These are phyloP conservation scores for Penicillium coprophilum DNA, from an alignment of 495 filamentous ascomycete species.

Conservation along the genomic window DNA sequence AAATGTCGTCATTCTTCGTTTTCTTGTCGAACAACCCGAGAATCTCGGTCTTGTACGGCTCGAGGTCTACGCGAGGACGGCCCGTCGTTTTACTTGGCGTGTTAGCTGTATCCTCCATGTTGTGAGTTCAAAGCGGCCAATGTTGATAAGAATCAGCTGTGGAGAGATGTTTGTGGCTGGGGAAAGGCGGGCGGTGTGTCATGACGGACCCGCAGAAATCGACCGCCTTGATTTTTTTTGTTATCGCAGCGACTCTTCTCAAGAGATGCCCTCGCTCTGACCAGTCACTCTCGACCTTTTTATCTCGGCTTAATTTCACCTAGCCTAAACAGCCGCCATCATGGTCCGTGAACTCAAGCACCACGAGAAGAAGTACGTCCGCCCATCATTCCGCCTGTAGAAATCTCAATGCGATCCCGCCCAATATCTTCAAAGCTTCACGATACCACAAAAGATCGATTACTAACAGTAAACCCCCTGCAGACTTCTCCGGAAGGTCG, in stretches of 20 bases:
- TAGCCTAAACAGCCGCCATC: conserved; percentile 25
- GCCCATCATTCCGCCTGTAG: background rate
- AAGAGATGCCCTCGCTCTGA: conserved; percentile 2
- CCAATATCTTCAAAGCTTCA: background rate
- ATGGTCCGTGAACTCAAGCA: conserved; percentile 94
- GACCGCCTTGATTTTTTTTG: conserved; percentile 31
- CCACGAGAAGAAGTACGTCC: conserved; percentile 71
- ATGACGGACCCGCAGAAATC: conserved; percentile 13
- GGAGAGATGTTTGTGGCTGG: background rate
- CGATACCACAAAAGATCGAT: background rate
- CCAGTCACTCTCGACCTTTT: background rate
- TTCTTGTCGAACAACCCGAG: conserved; percentile 8
- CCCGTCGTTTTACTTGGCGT: background rate
- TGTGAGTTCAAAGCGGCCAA: background rate
- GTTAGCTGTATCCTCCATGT: conserved; percentile 3
- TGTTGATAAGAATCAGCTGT: conserved; percentile 1
- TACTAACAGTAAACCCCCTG: conserved; percentile 10
- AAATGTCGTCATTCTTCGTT: conserved; percentile 9
- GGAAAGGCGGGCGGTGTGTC: conserved; percentile 3
- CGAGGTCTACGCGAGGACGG: conserved; percentile 3
- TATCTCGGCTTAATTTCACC: background rate
- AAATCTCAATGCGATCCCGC: conserved; percentile 1
- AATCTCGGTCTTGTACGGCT: conserved; percentile 5
- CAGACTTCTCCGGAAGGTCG: conserved; percentile 83
- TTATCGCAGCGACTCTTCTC: conserved; percentile 21